Evolutionary conservation across 345 rosid genomes (phyloP), one percentile per base, ranked within the genome.

Genomic region (Linum usitatissimum): DNA sequence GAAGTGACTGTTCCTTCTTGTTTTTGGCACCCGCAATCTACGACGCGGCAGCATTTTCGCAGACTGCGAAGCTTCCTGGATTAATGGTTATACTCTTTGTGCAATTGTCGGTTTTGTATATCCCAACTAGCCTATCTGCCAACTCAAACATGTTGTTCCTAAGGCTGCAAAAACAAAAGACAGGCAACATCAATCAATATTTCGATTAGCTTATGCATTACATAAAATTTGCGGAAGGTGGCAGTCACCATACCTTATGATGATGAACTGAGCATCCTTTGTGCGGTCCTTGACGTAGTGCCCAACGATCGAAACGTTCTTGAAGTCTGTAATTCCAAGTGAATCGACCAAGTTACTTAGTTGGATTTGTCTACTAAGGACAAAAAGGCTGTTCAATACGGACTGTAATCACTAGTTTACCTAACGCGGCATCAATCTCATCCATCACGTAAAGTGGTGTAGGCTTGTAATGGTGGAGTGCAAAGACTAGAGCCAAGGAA

Each of bases 391-490:
- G n/a, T 38, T 55, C 28, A 5, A 14, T 61, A 55, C 19, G 64
- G 62, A 64, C 53, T 30, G 21, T 45, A 55, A 23, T 59, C 39
- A 30, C n/a, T 23, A 31, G 39, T 18, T 62, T 79, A 93, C 99
- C 99, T 6, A 93, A 81, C 63, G 99, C 97, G 31, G 99, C 97
- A 42, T 93, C 99, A 5, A 90, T 93, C 78, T 90, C 99, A 53
- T 87, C 99, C 96, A 93, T 93, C 30, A 90, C 99, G 68, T 93
- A 93, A 18, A 93, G 95, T 0, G 99, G 99, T 1, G 97, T 93
- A 28, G 99, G 96, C 84, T 93, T 93, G 87, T 90, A 93, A 77
- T 90, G 99, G 79, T 93, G 99, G 64, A 93, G 97, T 31, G 97
- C 99, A 71, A 93, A 93, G 63, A 90, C 95, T 31, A 93, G 92